Conservation (phyloP, 768 basidiomycete genomes). For the Tricholoma flavovirens region DNA sequence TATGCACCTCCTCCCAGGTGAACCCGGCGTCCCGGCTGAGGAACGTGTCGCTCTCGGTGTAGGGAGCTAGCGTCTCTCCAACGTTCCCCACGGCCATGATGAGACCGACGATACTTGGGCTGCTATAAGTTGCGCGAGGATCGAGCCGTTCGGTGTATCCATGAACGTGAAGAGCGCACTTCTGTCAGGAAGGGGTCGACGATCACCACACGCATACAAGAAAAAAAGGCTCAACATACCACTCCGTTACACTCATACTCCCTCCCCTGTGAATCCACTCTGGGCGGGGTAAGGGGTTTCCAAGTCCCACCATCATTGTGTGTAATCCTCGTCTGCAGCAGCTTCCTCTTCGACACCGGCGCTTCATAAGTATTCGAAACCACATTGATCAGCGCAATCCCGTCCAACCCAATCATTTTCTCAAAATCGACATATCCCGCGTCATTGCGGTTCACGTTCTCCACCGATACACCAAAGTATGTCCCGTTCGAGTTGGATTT, state of each 20-base stretch:
- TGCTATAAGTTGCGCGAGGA: conserved; percentile 89
- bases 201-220: neutral
- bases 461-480: conserved; percentile 83
- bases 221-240: conserved; percentile 31
- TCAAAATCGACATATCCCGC: conserved; percentile 94
- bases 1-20: conserved; percentile 98
- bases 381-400: conserved; percentile 90
- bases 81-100: conserved; percentile 97
- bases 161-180: conserved; percentile 85
- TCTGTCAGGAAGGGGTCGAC: conserved; percentile 34
- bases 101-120: conserved; percentile 85
- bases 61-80: conserved; percentile 73
- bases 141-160: conserved; percentile 94
- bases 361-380: conserved; percentile 82
- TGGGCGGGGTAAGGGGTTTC: conserved; percentile 77
- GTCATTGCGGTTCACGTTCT: conserved; percentile 87
- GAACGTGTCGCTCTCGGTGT: conserved; percentile 91
- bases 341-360: conserved; percentile 61
- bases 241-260: conserved; percentile 64
- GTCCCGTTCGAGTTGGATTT: conserved; percentile 99
- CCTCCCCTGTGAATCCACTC: conserved; percentile 66
- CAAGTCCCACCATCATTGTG: conserved; percentile 96
- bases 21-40: conserved; percentile 94
- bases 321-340: conserved; percentile 81
- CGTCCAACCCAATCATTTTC: conserved; percentile 94